Evolutionary conservation across 768 basidiomycete species (phyloP), one percentile per base, ranked within the genome.

Genomic region (Pilatotrama ljubarskyi): DNA sequence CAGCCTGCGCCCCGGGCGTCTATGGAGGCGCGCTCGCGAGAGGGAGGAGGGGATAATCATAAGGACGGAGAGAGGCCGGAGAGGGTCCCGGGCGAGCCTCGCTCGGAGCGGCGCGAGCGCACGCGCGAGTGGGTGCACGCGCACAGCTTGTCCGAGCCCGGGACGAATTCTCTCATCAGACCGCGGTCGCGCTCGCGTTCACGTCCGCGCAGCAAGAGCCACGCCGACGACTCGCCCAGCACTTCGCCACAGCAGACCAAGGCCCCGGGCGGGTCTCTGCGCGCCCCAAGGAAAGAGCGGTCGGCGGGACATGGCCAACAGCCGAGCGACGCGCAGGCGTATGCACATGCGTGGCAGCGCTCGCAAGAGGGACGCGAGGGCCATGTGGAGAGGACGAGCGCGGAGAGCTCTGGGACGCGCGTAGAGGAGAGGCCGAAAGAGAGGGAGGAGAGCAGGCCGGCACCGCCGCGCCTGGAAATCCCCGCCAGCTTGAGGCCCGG

Each of bases 121-220:
- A 58, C 55, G 55, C 61, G 55, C 46, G 61, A 62, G 46, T 62
- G 61, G 61, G 50, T 62, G 55, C 55, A 56, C n/a, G 55, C 56
- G 55, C 51, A 48, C 8, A 57, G 55, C 61, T 22, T 20, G 36
- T 56, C 55, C 46, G 55, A 56, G 35, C 54, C 54, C 11, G 44
- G 22, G 22, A 13, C 11, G 17, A 20, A 37, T 13, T 15, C n/a
- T 10, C 15, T 7, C 22, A 35, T n/a, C n/a, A n/a, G n/a, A 32
- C 22, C 10, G 20, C 32, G 22, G 24, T 10, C 44, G 18, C 44
- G 48, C 26, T 38, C 24, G 40, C 53, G 42, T 9, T 54, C 54
- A 20, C 43, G 54, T 11, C 18, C 42, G 43, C 42, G 53, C 29
- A 37, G 43, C 13, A 36, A 29, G 44, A 37, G 36, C 44, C 41